phyloP scores from a whole-genome alignment of 2,329 filamentous ascomycete genomes.

The Cadophora sp. region DNA sequence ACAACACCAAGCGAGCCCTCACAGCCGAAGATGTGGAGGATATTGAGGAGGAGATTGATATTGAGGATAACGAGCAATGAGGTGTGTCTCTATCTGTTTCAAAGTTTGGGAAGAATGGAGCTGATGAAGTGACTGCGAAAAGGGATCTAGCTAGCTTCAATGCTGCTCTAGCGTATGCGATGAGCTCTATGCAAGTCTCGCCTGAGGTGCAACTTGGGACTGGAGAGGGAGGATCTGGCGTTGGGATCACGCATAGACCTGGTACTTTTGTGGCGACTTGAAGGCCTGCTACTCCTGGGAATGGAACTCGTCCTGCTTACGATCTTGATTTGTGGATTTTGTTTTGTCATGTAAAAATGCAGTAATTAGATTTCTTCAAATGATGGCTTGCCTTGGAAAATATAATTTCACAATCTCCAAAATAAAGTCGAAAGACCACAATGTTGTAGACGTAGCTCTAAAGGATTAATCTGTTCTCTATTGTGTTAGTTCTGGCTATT shows the following conservation, averaged over 20 bases:
- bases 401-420: no score
- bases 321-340: neutral
- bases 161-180: constrained; percentile 36
- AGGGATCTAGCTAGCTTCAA: constrained; percentile 20
- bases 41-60: constrained; percentile 8
- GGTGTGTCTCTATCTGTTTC: neutral
- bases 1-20: neutral
- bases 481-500: no score
- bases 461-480: no score
- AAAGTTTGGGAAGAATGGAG: neutral
- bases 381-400: no score
- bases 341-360: neutral
- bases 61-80: neutral
- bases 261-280: constrained; percentile 14
- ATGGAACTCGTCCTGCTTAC: neutral
- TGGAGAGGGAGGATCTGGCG: constrained; percentile 48
- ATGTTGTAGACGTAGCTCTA: no score
- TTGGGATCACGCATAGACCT: constrained; percentile 47
- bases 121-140: neutral
- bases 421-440: no score
- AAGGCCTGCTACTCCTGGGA: neutral
- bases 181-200: constrained; percentile 49
- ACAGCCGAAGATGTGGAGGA: constrained; percentile 17
- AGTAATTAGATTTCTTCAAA: neutral
- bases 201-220: constrained; percentile 51